Base-by-base conservation (phyloP, 2,329 filamentous ascomycete genomes). In the Proliferodiscus dingleyae region DNA sequence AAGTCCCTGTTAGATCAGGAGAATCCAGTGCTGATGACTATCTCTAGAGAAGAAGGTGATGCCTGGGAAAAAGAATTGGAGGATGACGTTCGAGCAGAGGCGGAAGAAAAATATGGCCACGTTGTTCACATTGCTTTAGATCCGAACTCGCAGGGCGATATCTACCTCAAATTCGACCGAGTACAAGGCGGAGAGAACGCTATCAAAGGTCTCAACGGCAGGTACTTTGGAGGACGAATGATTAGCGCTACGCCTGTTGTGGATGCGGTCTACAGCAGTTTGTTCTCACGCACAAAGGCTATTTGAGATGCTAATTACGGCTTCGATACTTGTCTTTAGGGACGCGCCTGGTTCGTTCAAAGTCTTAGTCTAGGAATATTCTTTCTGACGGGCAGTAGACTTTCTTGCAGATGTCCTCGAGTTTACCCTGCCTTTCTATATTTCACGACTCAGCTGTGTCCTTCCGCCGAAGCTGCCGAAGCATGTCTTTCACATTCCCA, bases 161-260 rank as follows among this genome's bases (percentile, higher is more conserved):
- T 98, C 60, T 98, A 95, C 69, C 83, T 98, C 67, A 98, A 98
- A 69, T 98, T 98, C 72, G 89, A 95, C 70, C 86, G 89, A 63
- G 87, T 97, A 52, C 82, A 90, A 66, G 91, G 91, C 60, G 91
- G 91, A 65, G 89, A 96, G 70, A 97, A 96, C 66, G 93, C 93
- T 61, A 94, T 97, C 71, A 94, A 95, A 68, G 93, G 93, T 64
- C 81, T 98, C 53, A 97, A 98, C 68, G 93, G 93, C 63, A 85
- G 93, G 65, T 95, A 87, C 69, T 98, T 98, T 69, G 93, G 89
- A 64, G 88, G 88, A 62, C 81, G 84, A 63, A 89, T 88, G 75
- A 95, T 98, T 68, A 91, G 87, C 66, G 93, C 91, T 60, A 86
- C 89, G 55, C 93, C 90, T 67, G 89, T 98, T 71, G 91, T 97